Evolutionary conservation across 352 stramenopile genomes (phyloP).

Genomic region (Phytophthora pseudosyringae): DNA sequence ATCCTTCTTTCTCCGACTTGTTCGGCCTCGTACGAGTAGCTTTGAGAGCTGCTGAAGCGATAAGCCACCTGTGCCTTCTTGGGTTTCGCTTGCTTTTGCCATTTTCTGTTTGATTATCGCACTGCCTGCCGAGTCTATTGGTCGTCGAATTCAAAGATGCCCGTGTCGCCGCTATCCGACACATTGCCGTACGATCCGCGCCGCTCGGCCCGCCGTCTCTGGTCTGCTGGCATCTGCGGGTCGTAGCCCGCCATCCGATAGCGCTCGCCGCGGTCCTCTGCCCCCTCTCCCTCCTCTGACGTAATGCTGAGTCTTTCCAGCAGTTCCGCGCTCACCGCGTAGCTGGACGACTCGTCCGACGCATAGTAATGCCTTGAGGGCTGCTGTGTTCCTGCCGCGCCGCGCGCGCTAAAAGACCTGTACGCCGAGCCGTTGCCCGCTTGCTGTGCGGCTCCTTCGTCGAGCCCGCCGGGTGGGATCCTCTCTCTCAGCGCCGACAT

Average conservation of each 20-base stretch:
- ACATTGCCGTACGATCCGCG: conserved; percentile 59
- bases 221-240: conserved; percentile 23
- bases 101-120: conserved; percentile 29
- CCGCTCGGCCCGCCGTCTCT: conserved; percentile 45
- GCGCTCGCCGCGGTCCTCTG: conserved; percentile 33
- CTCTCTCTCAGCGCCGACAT: conserved; percentile 68
- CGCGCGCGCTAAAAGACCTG: conserved; percentile 31
- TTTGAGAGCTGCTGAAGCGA: not conserved
- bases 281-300: conserved; percentile 35
- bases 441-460: conserved; percentile 21
- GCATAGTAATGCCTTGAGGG: conserved; percentile 38
- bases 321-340: conserved; percentile 43
- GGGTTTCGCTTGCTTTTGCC: conserved; percentile 12
- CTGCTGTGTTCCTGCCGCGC: conserved; percentile 24
- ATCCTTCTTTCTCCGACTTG: not conserved
- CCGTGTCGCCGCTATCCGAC: conserved; percentile 56
- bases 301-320: conserved; percentile 45
- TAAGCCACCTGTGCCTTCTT: not conserved
- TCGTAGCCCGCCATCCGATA: conserved; percentile 35
- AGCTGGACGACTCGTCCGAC: conserved; percentile 38
- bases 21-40: conserved; percentile 1
- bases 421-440: conserved; percentile 28
- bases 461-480: conserved; percentile 22
- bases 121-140: conserved; percentile 51
- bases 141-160: conserved; percentile 83